Conservation (phyloP, 2,329 filamentous ascomycete species). For the Emericellopsis cladophorae region DNA sequence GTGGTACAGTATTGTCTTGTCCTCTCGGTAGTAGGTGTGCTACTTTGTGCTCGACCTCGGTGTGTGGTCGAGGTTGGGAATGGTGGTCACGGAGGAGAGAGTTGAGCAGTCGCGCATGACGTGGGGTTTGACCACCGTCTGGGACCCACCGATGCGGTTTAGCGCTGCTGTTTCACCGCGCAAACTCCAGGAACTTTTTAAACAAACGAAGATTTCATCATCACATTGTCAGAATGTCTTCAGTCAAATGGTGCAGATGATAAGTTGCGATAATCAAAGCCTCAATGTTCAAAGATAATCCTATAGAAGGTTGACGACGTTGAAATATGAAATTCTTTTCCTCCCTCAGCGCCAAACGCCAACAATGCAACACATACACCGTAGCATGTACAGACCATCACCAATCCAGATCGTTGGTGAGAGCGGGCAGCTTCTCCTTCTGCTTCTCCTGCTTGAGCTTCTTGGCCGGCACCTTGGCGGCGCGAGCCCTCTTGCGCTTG, state of each 20-base stretch:
- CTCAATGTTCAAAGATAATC: too few relatives aligned
- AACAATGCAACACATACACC: too few relatives aligned
- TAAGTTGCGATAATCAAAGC: too few relatives aligned
- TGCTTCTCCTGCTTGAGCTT: slow-evolving; percentile 40
- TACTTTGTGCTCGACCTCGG: not conserved
- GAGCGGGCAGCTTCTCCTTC: slow-evolving; percentile 36
- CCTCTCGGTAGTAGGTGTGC: not conserved
- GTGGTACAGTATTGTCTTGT: not conserved
- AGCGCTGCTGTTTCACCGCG: not conserved
- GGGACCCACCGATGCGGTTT: not conserved
- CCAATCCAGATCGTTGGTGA: slow-evolving; percentile 30
- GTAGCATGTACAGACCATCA: slow-evolving; percentile 8
- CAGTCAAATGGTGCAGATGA: too few relatives aligned
- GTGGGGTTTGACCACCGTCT: not conserved
- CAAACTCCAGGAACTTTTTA: too few relatives aligned
- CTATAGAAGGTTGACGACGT: too few relatives aligned
- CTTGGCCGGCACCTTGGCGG: slow-evolving; percentile 32
- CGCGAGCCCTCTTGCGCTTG: slow-evolving; percentile 39
- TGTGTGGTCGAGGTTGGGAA: not conserved
- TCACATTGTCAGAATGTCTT: too few relatives aligned
- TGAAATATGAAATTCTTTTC: too few relatives aligned
- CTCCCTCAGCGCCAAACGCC: too few relatives aligned
- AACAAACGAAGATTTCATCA: too few relatives aligned
- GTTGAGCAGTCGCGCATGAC: not conserved
- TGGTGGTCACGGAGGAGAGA: not conserved